Base-by-base conservation (phyloP, 495 filamentous ascomycete genomes). In the Daldinia concentrica region DNA sequence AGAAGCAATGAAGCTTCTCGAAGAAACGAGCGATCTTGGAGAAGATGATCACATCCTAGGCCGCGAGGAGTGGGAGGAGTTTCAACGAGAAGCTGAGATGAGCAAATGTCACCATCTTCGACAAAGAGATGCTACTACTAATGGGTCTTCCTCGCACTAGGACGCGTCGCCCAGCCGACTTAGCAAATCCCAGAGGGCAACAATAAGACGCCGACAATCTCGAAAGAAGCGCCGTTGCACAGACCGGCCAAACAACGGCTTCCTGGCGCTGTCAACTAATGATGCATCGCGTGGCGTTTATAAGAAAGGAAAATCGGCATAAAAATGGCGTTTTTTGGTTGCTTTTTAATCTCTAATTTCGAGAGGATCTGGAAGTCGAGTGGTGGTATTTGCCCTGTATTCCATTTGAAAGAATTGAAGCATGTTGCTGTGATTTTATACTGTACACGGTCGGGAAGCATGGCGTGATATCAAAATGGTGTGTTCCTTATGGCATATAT, bases 41-140 rank as follows among this genome's bases (percentile, higher is more conserved):
- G 92, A 95, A 57, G 96, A 99, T 79, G 96, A 98, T 70, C 89
- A 85, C 68, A 79, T 90, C 66, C 82, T 87, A 54, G 87, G 87
- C 32, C 82, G 84, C 64, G 95, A 98, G 79, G 94, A 98, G 77
- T 82, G 82, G 36, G 82, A 84, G 61, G 92, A 94, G 76, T 82
- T 89, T 19, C 63, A 58, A 2, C 45, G 59, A 1, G 62, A 56
- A 26, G 57, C 55, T 4, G 72, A 76, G 30, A 57, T 39, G 9
- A 26, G 34, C 34, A 64, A 62, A 50, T 73, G 70, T n/a, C 61
- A 51, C 8, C 70, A 73, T 32, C 43, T 59, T 1, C 63, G 57
- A 41, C 30, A 24, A 15, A 57, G 51, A 48, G 34, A 50, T 50
- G 61, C 61, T 30, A 12, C 26, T 11, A 5, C 17, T 6, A 70